phyloP scores from a whole-genome alignment of 2,329 filamentous ascomycete species.

The Exophiala alcalophila region DNA sequence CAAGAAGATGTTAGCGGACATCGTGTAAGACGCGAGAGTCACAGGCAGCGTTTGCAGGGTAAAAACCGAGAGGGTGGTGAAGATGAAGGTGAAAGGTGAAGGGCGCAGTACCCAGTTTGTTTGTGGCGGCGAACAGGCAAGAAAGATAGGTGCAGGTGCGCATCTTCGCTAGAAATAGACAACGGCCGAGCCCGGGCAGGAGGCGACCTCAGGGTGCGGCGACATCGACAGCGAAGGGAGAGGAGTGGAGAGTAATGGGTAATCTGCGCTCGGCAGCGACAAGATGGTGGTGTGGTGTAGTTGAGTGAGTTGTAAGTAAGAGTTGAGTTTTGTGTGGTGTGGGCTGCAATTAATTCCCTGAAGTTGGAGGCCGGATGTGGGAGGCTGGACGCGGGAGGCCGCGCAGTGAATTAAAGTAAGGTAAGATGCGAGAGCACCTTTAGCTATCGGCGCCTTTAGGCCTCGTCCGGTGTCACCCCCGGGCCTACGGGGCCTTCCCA shows the following conservation, averaged over 20 bases:
- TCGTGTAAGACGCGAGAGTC: neutral
- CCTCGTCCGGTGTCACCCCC: too few relatives aligned
- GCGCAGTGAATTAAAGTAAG: too few relatives aligned
- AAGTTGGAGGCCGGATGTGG: slow-evolving; percentile 8
- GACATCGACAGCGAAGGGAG: slow-evolving; percentile 16
- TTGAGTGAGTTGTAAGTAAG: slow-evolving; percentile 1
- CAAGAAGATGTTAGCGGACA: slow-evolving; percentile 13
- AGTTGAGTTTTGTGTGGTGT: slow-evolving; percentile 4
- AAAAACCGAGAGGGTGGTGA: slow-evolving; percentile 2
- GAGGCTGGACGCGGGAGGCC: slow-evolving; percentile 9
- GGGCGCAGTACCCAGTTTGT: slow-evolving; percentile 21
- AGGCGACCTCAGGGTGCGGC: slow-evolving; percentile 10
- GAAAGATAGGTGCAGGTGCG: slow-evolving; percentile 16
- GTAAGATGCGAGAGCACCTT: too few relatives aligned
- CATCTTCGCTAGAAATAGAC: slow-evolving; percentile 27
- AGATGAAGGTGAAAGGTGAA: slow-evolving; percentile 1
- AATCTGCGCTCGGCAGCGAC: neutral
- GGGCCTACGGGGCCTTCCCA: too few relatives aligned
- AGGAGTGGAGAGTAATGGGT: slow-evolving; percentile 1
- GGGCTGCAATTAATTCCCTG: neutral
- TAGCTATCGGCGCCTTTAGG: too few relatives aligned
- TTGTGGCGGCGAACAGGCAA: slow-evolving; percentile 16
- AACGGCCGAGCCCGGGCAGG: slow-evolving; percentile 11
- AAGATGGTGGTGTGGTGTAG: slow-evolving; percentile 1
- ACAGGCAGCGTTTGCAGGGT: neutral